Percentiles rank a stretch among this genome's conserved stretches.
These are phyloP conservation scores for Sinapis alba DNA, from an alignment of 441 rosid genomes.

Conservation along the genomic window DNA sequence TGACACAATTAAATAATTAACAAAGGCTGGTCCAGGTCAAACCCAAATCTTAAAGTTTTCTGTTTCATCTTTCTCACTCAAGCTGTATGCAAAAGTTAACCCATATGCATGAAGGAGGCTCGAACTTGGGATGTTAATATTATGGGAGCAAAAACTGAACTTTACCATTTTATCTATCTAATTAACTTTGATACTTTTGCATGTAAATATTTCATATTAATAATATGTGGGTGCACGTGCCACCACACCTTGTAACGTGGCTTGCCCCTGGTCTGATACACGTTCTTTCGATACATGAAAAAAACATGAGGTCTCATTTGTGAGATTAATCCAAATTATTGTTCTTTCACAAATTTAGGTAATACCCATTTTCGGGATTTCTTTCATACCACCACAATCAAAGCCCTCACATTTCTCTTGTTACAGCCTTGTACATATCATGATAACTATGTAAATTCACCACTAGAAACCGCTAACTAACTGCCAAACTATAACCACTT, in stretches of 20 bases:
- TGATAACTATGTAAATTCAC: background rate
- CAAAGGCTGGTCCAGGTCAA: background rate
- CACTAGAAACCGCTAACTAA: background rate
- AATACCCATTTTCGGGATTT: background rate
- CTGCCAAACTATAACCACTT: conserved; percentile 1
- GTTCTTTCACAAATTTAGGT: background rate
- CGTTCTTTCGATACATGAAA: background rate
- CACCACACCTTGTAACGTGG: too few relatives aligned
- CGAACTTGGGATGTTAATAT: too few relatives aligned
- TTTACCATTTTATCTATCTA: too few relatives aligned
- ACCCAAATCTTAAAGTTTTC: background rate
- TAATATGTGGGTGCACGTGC: too few relatives aligned
- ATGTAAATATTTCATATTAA: background rate
- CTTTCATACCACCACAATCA: background rate
- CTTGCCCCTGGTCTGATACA: background rate
- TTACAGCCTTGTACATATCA: background rate
- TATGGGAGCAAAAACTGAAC: too few relatives aligned
- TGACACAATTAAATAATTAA: background rate
- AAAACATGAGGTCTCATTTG: background rate
- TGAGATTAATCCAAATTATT: background rate
- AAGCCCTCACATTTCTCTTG: background rate
- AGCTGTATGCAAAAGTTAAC: background rate
- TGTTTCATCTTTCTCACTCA: background rate
- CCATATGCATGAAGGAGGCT: too few relatives aligned
- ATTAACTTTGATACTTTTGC: too few relatives aligned